These are phyloP conservation scores for Alternaria rosae DNA, from an alignment of 2,329 filamentous ascomycete species.

Conservation along the genomic window DNA sequence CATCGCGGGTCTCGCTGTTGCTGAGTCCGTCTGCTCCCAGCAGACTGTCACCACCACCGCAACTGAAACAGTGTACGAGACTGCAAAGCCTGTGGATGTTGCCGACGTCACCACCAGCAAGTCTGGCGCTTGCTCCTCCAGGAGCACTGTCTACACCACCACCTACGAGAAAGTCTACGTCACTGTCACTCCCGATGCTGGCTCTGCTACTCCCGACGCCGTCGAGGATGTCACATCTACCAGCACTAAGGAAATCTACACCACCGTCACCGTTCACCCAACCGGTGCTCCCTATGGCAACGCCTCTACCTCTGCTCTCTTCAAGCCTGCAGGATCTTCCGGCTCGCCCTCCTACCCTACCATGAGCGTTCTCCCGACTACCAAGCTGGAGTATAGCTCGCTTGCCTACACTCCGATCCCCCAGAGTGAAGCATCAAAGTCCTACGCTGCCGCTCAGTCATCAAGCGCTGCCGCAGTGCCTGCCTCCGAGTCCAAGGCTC, in stretches of 20 bases:
- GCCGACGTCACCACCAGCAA: constrained; percentile 6
- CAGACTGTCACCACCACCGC: constrained; percentile 27
- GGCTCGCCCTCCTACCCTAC: constrained; percentile 12
- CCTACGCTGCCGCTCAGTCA: background rate
- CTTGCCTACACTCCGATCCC: constrained; percentile 1
- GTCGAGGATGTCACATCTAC: constrained; percentile 19
- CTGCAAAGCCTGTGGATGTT: constrained; percentile 1
- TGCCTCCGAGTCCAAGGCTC: constrained; percentile 2
- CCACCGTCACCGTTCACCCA: constrained; percentile 26
- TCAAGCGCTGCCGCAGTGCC: background rate
- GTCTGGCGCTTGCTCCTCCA: constrained; percentile 8
- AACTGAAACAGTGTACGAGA: constrained; percentile 16
- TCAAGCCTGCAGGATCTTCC: background rate
- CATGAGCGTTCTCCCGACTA: background rate
- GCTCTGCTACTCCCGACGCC: constrained; percentile 9
- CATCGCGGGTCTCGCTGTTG: constrained; percentile 34
- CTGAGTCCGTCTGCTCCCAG: constrained; percentile 31
- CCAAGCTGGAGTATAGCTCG: background rate
- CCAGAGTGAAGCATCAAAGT: background rate
- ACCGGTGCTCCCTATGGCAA: constrained; percentile 10
- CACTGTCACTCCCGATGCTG: constrained; percentile 26
- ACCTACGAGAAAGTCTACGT: constrained; percentile 30
- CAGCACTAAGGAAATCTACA: constrained; percentile 21
- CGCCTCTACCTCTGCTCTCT: constrained; percentile 18
- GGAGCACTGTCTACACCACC: constrained; percentile 28